Conservation (phyloP, 1,284 basidiomycete genomes). For the Vanrija sp. region DNA sequence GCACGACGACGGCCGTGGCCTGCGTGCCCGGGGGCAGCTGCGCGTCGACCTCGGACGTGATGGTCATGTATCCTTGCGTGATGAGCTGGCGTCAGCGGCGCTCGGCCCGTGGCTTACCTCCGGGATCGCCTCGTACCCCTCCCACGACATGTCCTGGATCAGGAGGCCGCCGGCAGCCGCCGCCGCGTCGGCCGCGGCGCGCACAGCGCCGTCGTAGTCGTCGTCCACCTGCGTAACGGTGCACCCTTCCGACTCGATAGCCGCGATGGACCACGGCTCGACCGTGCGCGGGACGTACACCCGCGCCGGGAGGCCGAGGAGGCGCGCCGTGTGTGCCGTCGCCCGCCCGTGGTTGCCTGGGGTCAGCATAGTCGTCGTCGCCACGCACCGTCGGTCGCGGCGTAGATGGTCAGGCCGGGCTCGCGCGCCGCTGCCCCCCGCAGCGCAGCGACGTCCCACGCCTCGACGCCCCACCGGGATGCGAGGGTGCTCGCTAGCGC, state of each 20-base stretch:
- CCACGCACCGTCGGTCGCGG: constrained; percentile 16
- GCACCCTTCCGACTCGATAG: constrained; percentile 12
- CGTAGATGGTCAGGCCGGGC: constrained; percentile 5
- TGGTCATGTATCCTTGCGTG: constrained; percentile 11
- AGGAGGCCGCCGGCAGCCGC: constrained; percentile 2
- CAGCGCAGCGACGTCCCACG: constrained; percentile 11
- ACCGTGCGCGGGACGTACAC: constrained; percentile 15
- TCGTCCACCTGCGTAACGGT: constrained; percentile 4
- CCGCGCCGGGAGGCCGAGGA: constrained; percentile 8
- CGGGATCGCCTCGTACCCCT: constrained; percentile 10
- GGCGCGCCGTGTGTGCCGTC: constrained; percentile 7
- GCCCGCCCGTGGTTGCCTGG: constrained; percentile 19
- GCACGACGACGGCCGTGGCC: constrained; percentile 11
- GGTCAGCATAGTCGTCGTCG: neutral
- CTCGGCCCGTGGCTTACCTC: neutral
- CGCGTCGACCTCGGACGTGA: constrained; percentile 2
- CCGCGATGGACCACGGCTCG: constrained; percentile 12
- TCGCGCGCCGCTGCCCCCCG: neutral
- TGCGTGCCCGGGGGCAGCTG: neutral
- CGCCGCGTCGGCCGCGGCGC: constrained; percentile 1
- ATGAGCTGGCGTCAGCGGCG: constrained; percentile 5
- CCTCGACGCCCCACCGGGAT: constrained; percentile 8
- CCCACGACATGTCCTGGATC: constrained; percentile 16
- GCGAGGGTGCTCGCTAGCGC: constrained; percentile 6
- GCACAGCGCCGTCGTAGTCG: constrained; percentile 15